Evolutionary conservation across 192 early-diverging fungal genomes (phyloP).

Genomic region (Gonapodya sp.): DNA sequence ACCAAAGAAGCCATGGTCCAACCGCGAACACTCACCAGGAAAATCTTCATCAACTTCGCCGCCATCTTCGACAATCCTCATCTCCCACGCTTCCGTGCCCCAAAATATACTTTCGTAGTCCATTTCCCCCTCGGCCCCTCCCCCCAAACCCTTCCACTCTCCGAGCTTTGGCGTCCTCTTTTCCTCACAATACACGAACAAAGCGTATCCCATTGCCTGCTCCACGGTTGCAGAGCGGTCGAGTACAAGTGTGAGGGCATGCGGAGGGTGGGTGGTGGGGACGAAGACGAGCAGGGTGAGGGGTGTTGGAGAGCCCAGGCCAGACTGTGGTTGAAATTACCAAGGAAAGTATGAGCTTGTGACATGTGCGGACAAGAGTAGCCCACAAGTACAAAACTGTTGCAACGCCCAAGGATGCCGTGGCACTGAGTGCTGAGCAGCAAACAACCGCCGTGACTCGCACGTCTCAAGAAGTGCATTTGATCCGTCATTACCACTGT

Average conservation of each 20-base stretch:
- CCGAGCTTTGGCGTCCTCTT: constrained; percentile 52
- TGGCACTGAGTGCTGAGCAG: no score
- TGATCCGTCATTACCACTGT: no score
- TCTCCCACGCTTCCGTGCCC: constrained; percentile 76
- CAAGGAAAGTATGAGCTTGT: no score
- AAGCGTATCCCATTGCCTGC: constrained; percentile 84
- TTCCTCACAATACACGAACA: constrained; percentile 79
- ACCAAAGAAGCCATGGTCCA: no score
- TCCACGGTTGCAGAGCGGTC: constrained; percentile 59
- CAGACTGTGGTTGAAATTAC: not conserved
- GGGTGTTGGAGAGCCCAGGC: not conserved
- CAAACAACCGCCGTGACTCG: no score
- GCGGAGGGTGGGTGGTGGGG: not conserved
- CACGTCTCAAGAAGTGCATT: no score
- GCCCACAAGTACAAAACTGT: no score
- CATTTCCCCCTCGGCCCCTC: no score
- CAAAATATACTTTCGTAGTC: no score
- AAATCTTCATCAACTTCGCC: constrained; percentile 95
- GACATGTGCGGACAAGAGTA: no score
- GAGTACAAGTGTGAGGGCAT: not conserved
- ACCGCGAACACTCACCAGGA: constrained; percentile 46
- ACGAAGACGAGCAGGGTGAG: not conserved
- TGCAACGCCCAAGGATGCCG: no score
- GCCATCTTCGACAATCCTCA: constrained; percentile 92
- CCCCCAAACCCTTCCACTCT: constrained; percentile 50